Base-by-base conservation (phyloP, 371 early-diverging fungal species). In the Saksenaea vasiformis region DNA sequence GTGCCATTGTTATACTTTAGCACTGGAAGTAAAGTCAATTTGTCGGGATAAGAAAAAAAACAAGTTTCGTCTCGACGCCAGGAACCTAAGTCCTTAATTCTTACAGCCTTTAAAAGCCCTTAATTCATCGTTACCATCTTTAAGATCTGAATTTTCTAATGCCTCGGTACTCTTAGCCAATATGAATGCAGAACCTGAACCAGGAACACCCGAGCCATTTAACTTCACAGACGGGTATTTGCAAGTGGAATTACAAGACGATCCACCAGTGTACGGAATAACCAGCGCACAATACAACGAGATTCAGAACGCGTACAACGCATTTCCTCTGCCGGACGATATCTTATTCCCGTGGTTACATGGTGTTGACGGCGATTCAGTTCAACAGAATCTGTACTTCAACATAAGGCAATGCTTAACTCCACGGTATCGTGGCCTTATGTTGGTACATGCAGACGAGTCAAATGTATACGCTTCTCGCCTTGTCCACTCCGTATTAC, bases 271-370 rank as follows among this genome's bases (percentile, higher is more conserved):
- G 28, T 67, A 68, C 56, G 58, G 56, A 24, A 68, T 70, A 17
- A 51, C 68, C 28, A 66, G 68, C 10, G 61, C 62, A 4, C 69
- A 67, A 34, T 74, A 64, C 61, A 34, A 17, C 10, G 8, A 54
- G 3, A 41, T 70, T 2, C 51, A 71, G 15, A 39, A 54, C 2
- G 13, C 11, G 2, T 86, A 83, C 57, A 60, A 71, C 37, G 59
- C 71, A 1, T 70, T 77, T 4, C 84, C 85, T 0, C 60, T 86
- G 35, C 88, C 88, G 5, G 72, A 80, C 26, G 76, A 84, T 39
- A 72, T 83, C 17, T 68, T 88, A 43, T 88, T 88, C 72, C 88
- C 88, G 3, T 88, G 88, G 88, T 71, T 88, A 0, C 88, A 88
- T 66, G 88, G 87, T 24, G 84, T 88, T 7, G 84, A 86, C 47